Percentiles rank a stretch among this genome's conserved stretches.
Conservation (phyloP, 345 rosid genomes). For the Eucalyptus urophylla region DNA sequence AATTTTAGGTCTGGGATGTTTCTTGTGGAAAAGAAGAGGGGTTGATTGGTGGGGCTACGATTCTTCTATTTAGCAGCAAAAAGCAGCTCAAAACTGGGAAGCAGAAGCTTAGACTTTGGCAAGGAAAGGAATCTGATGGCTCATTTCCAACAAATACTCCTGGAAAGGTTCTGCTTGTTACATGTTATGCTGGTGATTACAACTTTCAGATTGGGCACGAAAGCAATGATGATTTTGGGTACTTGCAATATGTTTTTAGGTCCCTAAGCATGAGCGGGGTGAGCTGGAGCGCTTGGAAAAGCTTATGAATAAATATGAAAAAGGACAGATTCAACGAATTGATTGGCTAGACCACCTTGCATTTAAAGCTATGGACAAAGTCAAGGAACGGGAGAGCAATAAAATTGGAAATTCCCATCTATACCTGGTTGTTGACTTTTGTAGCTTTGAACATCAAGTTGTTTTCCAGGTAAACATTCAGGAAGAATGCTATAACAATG, state of each 20-base stretch:
- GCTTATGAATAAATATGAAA: too few relatives aligned
- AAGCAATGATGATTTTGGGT: not conserved
- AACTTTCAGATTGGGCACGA: not conserved
- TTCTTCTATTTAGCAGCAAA: slow-evolving; percentile 78
- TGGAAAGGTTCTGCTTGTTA: slow-evolving; percentile 58
- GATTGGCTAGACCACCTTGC: too few relatives aligned
- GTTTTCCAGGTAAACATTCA: too few relatives aligned
- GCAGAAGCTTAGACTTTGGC: slow-evolving; percentile 92
- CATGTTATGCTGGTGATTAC: not conserved
- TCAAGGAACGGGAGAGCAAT: too few relatives aligned
- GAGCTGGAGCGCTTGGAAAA: too few relatives aligned
- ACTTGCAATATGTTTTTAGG: slow-evolving; percentile 16
- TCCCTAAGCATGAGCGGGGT: too few relatives aligned
- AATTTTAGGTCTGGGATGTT: slow-evolving; percentile 76
- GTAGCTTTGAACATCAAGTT: too few relatives aligned
- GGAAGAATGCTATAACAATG: too few relatives aligned
- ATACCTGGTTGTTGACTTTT: too few relatives aligned
- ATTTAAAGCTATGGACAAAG: too few relatives aligned
- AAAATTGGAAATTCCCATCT: too few relatives aligned
- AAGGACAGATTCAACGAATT: too few relatives aligned
- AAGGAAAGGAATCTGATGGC: slow-evolving; percentile 84
- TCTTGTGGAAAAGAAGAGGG: slow-evolving; percentile 75
- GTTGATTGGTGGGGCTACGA: slow-evolving; percentile 79
- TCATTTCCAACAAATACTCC: slow-evolving; percentile 74
- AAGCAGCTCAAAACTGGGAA: slow-evolving; percentile 89